Conservation (phyloP, 495 filamentous ascomycete species). For the Darksidea phi region DNA sequence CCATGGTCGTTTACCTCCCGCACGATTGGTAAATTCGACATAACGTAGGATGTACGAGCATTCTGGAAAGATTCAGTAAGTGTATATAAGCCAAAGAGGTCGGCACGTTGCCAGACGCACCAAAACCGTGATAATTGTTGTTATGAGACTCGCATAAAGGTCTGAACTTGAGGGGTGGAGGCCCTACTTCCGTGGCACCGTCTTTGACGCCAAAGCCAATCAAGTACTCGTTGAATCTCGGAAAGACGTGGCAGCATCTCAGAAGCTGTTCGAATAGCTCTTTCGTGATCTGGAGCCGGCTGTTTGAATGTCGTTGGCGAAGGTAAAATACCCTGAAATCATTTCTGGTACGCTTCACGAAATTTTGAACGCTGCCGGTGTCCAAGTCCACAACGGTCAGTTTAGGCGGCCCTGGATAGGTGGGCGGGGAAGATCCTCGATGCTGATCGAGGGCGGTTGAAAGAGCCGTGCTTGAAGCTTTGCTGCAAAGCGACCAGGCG, state of each 20-base stretch:
- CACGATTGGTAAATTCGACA: conserved; percentile 20
- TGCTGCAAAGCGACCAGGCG: conserved; percentile 11
- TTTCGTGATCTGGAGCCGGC: conserved; percentile 16
- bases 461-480: conserved; percentile 18
- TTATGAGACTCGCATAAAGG: conserved; percentile 10
- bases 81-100: background rate
- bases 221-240: conserved; percentile 20
- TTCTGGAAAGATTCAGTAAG: conserved; percentile 3
- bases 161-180: conserved; percentile 18
- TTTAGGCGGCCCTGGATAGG: conserved; percentile 16
- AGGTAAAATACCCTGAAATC: conserved; percentile 21
- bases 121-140: conserved; percentile 16
- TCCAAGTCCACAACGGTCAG: conserved; percentile 8
- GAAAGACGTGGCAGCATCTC: conserved; percentile 15
- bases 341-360: background rate
- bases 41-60: conserved; percentile 19
- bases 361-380: background rate
- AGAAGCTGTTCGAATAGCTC: conserved; percentile 18
- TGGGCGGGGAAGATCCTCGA: conserved; percentile 3
- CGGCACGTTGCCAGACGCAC: background rate
- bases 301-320: conserved; percentile 16
- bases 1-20: conserved; percentile 13
- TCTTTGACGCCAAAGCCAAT: conserved; percentile 15
- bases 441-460: conserved; percentile 10
- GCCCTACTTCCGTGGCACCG: conserved; percentile 17